These are phyloP conservation scores for Suillus bovinus DNA, from an alignment of 768 basidiomycete species.

Conservation along the genomic window DNA sequence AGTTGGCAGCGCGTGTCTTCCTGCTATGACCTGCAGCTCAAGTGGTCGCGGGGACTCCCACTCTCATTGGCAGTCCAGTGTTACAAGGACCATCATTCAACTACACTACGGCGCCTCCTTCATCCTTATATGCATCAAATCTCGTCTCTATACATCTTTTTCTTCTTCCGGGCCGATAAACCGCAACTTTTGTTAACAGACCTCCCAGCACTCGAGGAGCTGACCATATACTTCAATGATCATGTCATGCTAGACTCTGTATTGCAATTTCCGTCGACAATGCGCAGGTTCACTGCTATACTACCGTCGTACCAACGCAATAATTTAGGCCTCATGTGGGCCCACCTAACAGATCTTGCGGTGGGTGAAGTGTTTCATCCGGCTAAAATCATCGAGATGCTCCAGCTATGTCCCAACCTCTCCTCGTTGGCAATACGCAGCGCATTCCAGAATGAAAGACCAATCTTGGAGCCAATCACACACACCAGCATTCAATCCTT, in stretches of 20 bases:
- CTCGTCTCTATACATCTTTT: neutral
- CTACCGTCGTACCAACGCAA: neutral
- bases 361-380: too few species aligned
- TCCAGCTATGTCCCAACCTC: too few species aligned
- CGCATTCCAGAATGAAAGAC: too few species aligned
- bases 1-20: neutral
- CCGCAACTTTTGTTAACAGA: neutral
- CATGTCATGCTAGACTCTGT: neutral
- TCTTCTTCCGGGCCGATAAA: neutral
- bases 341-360: too few species aligned
- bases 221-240: neutral
- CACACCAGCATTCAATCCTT: too few species aligned
- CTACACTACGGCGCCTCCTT: neutral
- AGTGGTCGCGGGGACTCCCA: neutral
- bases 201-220: neutral
- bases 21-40: neutral
- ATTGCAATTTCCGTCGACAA: neutral
- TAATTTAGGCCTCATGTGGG: neutral
- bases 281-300: neutral
- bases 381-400: too few species aligned
- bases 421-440: too few species aligned
- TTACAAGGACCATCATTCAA: neutral
- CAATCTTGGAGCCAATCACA: too few species aligned
- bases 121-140: neutral
- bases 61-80: neutral